Percentiles rank a stretch among this genome's conserved stretches.
These are phyloP conservation scores for Blastocystis sp. DNA, from an alignment of 352 stramenopile genomes.

Conservation along the genomic window DNA sequence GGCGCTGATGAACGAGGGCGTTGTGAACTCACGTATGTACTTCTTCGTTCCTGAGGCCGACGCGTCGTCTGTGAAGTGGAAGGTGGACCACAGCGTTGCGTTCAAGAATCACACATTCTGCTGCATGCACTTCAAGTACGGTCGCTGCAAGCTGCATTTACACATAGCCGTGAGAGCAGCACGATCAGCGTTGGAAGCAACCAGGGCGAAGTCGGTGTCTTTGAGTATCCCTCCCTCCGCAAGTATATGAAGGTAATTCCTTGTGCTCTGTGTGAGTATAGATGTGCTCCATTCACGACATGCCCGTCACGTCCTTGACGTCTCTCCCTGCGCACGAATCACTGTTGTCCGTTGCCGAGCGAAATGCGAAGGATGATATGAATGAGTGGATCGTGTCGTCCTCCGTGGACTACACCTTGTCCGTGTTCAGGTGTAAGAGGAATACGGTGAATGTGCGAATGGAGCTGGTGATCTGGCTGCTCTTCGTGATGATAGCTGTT, in stretches of 20 bases:
- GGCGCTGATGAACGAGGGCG: not conserved
- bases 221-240: slow-evolving; percentile 18
- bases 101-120: slow-evolving; percentile 5
- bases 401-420: slow-evolving; percentile 65
- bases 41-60: not conserved
- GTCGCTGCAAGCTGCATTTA: not conserved
- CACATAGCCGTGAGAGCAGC: not conserved
- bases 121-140: slow-evolving; percentile 42
- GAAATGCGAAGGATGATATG: not conserved
- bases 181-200: slow-evolving; percentile 22
- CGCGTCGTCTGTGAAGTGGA: not conserved
- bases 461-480: not conserved
- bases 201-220: slow-evolving; percentile 36
- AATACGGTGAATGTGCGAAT: not conserved
- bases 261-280: not conserved
- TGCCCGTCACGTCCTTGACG: slow-evolving; percentile 9
- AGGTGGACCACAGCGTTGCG: not conserved
- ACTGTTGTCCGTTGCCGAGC: not conserved
- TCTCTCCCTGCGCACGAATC: not conserved
- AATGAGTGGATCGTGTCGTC: slow-evolving; percentile 45
- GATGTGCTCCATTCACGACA: not conserved
- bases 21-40: not conserved
- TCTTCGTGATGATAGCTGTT: not conserved
- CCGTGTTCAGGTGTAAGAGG: slow-evolving; percentile 9
- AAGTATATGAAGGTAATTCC: not conserved